phyloP scores from a whole-genome alignment of 345 rosid species.

The Gossypium thurberi region DNA sequence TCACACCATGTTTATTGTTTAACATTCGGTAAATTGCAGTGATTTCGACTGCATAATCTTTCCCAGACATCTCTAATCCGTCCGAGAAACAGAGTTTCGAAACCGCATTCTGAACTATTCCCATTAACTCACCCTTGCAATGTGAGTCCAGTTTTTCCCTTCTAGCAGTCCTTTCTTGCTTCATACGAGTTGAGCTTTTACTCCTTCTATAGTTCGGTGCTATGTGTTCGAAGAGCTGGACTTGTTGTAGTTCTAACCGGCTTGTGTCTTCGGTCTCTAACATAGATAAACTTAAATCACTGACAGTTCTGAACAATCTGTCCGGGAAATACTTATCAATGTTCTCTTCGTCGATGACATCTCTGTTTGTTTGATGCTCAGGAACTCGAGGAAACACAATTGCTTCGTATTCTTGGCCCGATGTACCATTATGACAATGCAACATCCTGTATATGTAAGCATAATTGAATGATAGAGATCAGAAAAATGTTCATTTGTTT shows the following conservation, averaged over 20 bases:
- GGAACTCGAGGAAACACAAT: slow-evolving; percentile 17
- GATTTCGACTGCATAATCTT: slow-evolving; percentile 46
- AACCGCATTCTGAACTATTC: slow-evolving; percentile 47
- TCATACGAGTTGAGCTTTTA: slow-evolving; percentile 7
- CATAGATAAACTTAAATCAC: slow-evolving; percentile 37
- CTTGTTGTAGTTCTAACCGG: slow-evolving; percentile 23
- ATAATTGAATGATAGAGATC: neutral
- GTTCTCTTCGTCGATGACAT: slow-evolving; percentile 18
- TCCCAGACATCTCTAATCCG: neutral
- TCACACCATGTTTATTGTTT: slow-evolving; percentile 48
- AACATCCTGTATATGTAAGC: slow-evolving; percentile 28
- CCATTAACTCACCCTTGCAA: slow-evolving; percentile 36
- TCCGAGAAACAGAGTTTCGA: slow-evolving; percentile 4
- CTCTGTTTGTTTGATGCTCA: slow-evolving; percentile 20
- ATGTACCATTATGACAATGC: slow-evolving; percentile 21
- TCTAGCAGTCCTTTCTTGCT: slow-evolving; percentile 19
- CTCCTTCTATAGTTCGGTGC: slow-evolving; percentile 23
- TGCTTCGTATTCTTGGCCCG: slow-evolving; percentile 16
- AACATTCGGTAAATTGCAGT: slow-evolving; percentile 59
- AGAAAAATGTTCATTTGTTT: neutral
- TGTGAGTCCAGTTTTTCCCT: slow-evolving; percentile 22
- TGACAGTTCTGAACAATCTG: slow-evolving; percentile 26
- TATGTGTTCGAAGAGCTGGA: slow-evolving; percentile 34
- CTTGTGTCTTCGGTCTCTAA: slow-evolving; percentile 32
- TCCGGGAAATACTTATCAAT: slow-evolving; percentile 18